Base-by-base conservation (phyloP, 1,284 basidiomycete species). In the Sporisorium graminicola region DNA sequence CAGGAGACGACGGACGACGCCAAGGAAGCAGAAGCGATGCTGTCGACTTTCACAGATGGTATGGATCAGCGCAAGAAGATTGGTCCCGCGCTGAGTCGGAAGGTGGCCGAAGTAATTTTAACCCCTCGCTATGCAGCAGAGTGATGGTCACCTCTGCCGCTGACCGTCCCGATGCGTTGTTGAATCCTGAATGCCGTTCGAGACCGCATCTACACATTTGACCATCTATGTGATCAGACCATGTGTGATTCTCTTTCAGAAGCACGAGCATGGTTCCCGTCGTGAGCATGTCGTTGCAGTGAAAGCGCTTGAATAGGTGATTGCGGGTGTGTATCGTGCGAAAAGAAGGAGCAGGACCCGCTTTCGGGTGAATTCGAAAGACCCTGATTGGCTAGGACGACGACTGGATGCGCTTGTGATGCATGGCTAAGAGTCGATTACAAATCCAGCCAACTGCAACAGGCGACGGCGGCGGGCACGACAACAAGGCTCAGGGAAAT, bases 51-150 rank as follows among this genome's bases (percentile, higher is more conserved):
- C 7, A 61, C 70, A 24, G 66, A 78, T 14, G 49, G 52, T 5
- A 62, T 68, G 47, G 77, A 78, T 33, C 66, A 73, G 64, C 63
- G 77, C 35, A 78, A 68, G 60, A 72, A 70, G 59, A 64, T 78
- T 18, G 77, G 77, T 18, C 65, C 62, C 16, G 70, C 73, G 31
- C 58, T 78, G 33, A 78, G 77, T 54, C 47, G 53, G 33, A 78
- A 76, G 58, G 67, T 75, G 40, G 55, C 67, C 24, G 60, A 75
- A 33, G 53, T 78, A 22, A 57, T 78, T 37, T 46, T 66, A 33
- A 60, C 62, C 55, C 13, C 52, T 42, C 54, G 67, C 22, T 74
- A 74, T 42, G 43, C 43, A 6, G 44, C 52, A 10, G 65, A 67
- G 31, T 64, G 37, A 58, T 4, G 35, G 35, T n/a, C n/a, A n/a